Conservation (phyloP, 1,284 basidiomycete species). For the Cryptococcus sp. region DNA sequence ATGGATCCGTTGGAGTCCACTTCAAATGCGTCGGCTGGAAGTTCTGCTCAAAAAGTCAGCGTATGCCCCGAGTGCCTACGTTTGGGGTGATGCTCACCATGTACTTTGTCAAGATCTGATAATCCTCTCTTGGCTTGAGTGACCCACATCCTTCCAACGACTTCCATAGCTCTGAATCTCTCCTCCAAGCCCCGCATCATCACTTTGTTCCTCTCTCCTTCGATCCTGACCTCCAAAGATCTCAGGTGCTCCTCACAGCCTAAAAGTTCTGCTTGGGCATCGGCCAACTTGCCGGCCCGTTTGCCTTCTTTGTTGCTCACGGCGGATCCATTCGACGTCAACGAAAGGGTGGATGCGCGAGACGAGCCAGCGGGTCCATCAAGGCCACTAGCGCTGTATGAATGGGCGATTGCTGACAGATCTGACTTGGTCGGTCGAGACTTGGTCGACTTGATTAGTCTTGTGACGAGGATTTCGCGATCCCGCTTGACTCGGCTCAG, state of each 20-base stretch:
- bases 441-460: conserved; percentile 53
- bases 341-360: conserved; percentile 30
- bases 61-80: not conserved
- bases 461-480: conserved; percentile 51
- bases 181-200: conserved; percentile 52
- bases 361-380: conserved; percentile 21
- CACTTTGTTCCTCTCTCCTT: conserved; percentile 52
- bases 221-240: conserved; percentile 48
- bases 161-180: conserved; percentile 53
- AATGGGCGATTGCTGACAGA: conserved; percentile 40
- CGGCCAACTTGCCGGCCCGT: conserved; percentile 48
- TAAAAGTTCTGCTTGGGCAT: conserved; percentile 52
- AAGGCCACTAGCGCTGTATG: conserved; percentile 22
- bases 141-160: conserved; percentile 53
- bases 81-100: conserved; percentile 28
- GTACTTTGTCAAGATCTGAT: conserved; percentile 44
- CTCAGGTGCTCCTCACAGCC: conserved; percentile 54
- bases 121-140: conserved; percentile 48
- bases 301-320: conserved; percentile 41
- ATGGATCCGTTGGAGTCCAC: conserved; percentile 54
- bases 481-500: conserved; percentile 51
- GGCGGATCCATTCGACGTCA: conserved; percentile 35
- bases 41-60: conserved; percentile 18
- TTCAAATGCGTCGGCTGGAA: conserved; percentile 47
- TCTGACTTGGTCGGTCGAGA: conserved; percentile 49